Conservation (phyloP, 2,329 filamentous ascomycete genomes). For the Colletotrichum sp. region DNA sequence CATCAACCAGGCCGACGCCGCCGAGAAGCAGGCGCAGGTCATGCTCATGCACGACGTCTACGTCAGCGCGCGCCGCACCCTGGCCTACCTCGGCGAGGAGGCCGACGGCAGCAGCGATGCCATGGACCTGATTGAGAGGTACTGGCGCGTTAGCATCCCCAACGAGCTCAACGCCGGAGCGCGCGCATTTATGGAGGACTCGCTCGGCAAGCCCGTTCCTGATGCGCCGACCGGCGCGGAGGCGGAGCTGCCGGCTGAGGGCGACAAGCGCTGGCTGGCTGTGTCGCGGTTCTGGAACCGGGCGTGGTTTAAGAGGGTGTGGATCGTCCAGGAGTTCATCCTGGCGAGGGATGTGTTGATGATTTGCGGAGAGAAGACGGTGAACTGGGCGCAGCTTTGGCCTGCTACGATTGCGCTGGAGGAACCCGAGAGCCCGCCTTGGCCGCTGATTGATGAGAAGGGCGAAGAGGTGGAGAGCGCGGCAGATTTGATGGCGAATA, state of each 20-base stretch:
- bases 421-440: constrained; percentile 16
- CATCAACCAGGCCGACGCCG: constrained; percentile 22
- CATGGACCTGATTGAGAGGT: constrained; percentile 11
- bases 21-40: constrained; percentile 23
- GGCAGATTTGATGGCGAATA: constrained; percentile 18
- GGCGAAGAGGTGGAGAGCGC: constrained; percentile 12
- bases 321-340: constrained; percentile 32
- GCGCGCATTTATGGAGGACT: constrained; percentile 4
- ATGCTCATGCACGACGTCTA: constrained; percentile 25
- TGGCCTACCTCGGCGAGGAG: constrained; percentile 32
- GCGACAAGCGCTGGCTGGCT: constrained; percentile 4
- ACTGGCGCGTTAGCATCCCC: constrained; percentile 13
- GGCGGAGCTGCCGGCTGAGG: constrained; percentile 2
- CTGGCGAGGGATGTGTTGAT: constrained; percentile 24
- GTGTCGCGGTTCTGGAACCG: constrained; percentile 21
- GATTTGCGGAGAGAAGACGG: constrained; percentile 26
- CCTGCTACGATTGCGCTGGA: constrained; percentile 15
- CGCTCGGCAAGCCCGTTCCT: not conserved
- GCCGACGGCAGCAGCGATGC: constrained; percentile 14
- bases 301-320: constrained; percentile 31
- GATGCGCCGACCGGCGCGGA: not conserved
- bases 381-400: constrained; percentile 10
- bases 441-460: constrained; percentile 7
- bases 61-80: constrained; percentile 21
- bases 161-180: constrained; percentile 13